These are phyloP conservation scores for Rhodotorula diobovata DNA, from an alignment of 768 basidiomycete species.

Conservation along the genomic window DNA sequence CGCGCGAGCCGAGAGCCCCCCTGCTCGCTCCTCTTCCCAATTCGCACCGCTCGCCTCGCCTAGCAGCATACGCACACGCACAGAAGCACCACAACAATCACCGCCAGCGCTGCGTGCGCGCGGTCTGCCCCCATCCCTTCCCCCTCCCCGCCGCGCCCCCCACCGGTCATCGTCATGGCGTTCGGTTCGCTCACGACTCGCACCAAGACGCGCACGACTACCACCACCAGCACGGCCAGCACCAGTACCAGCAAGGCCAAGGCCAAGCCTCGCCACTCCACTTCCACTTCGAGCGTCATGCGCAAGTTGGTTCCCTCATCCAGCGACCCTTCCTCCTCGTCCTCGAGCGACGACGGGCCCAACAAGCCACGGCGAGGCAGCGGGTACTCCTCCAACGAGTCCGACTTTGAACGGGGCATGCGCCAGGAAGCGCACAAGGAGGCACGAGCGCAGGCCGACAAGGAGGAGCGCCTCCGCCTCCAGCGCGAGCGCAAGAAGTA, in stretches of 20 bases:
- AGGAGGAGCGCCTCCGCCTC: background rate
- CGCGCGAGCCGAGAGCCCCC: no score
- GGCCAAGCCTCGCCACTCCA: background rate
- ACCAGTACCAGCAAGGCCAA: background rate
- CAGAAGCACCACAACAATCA: no score
- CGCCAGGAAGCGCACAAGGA: background rate
- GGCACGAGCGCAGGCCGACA: background rate
- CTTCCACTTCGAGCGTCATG: background rate
- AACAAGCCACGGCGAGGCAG: no score
- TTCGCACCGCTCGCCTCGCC: no score
- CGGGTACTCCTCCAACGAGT: background rate
- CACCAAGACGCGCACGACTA: background rate
- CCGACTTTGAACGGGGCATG: background rate
- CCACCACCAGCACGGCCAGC: no score
- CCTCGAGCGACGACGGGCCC: background rate
- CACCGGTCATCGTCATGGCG: background rate
- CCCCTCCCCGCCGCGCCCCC: no score
- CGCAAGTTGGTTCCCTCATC: background rate
- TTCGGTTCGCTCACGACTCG: background rate
- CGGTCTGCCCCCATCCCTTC: background rate
- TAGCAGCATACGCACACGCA: no score
- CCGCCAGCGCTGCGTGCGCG: no score
- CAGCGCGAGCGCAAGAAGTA: background rate
- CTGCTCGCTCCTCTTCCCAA: no score
- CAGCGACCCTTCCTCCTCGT: background rate